A percentile compares a stretch with the other conserved stretches of the same genome.
Evolutionary conservation across 345 rosid genomes (phyloP).

Genomic region (Moricandia arvensis): DNA sequence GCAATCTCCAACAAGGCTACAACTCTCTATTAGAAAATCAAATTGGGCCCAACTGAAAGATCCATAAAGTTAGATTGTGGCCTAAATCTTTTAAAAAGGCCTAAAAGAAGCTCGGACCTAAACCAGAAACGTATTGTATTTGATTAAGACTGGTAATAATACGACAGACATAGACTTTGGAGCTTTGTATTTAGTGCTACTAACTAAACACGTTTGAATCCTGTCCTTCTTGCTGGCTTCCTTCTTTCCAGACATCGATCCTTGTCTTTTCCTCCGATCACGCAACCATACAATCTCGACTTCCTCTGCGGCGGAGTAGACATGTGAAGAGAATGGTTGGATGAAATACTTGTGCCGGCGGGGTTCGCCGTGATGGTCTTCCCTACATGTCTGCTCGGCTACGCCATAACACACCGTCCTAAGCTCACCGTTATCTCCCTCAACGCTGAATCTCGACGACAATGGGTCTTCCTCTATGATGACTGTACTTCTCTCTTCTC

Average conservation of each 20-base stretch:
- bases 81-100: neutral
- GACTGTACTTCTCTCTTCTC: conserved; percentile 41
- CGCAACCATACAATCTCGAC: too few relatives aligned
- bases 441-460: conserved; percentile 76
- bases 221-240: neutral
- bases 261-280: neutral
- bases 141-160: neutral
- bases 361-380: conserved; percentile 42
- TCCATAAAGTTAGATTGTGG: neutral
- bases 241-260: neutral
- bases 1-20: neutral
- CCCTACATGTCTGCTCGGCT: conserved; percentile 45
- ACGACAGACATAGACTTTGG: neutral
- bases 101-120: neutral
- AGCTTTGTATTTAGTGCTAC: neutral
- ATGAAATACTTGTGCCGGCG: conserved; percentile 41
- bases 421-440: conserved; percentile 53
- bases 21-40: too few relatives aligned
- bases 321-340: conserved; percentile 40
- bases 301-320: neutral
- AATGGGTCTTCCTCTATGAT: conserved; percentile 79
- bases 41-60: too few relatives aligned
- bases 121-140: neutral
- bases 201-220: neutral
- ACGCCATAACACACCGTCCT: conserved; percentile 39